A percentile compares a stretch with the other conserved stretches of the same genome.
Evolutionary conservation across 495 filamentous ascomycete genomes (phyloP).

Genomic region (Tetracladium setigerum): DNA sequence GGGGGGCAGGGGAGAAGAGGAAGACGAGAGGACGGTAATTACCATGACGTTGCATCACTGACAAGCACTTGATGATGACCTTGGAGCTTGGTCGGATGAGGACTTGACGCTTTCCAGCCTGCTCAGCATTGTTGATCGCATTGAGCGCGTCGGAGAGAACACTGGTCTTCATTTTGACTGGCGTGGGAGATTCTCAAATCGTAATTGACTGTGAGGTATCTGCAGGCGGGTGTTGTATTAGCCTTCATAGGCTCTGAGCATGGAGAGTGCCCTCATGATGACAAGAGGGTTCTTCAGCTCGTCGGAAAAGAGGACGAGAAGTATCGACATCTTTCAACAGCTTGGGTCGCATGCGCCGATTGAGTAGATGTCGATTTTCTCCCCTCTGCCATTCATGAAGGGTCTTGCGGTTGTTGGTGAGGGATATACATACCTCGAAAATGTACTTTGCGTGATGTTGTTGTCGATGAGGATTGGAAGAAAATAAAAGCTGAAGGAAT

Average conservation of each 20-base stretch:
- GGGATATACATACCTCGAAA: slow-evolving; percentile 22
- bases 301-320: slow-evolving; percentile 61
- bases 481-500: not conserved
- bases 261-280: slow-evolving; percentile 82
- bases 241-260: slow-evolving; percentile 81
- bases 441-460: slow-evolving; percentile 1
- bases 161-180: slow-evolving; percentile 85
- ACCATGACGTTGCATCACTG: slow-evolving; percentile 99
- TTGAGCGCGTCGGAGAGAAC: slow-evolving; percentile 99
- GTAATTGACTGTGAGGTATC: slow-evolving; percentile 69
- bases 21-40: slow-evolving; percentile 37
- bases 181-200: slow-evolving; percentile 78
- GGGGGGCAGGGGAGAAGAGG: slow-evolving; percentile 1
- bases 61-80: slow-evolving; percentile 98
- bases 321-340: slow-evolving; percentile 49
- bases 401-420: slow-evolving; percentile 1
- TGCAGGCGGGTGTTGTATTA: slow-evolving; percentile 50
- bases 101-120: slow-evolving; percentile 96
- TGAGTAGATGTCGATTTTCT: slow-evolving; percentile 25
- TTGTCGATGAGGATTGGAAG: not conserved
- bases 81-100: slow-evolving; percentile 94
- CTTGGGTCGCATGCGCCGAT: slow-evolving; percentile 8
- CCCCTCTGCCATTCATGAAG: slow-evolving; percentile 27
- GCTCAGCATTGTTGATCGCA: slow-evolving; percentile 99
- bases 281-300: slow-evolving; percentile 88